Evolutionary conservation across 2,329 filamentous ascomycete genomes (phyloP).

Genomic region (Aureobasidium namibiae): DNA sequence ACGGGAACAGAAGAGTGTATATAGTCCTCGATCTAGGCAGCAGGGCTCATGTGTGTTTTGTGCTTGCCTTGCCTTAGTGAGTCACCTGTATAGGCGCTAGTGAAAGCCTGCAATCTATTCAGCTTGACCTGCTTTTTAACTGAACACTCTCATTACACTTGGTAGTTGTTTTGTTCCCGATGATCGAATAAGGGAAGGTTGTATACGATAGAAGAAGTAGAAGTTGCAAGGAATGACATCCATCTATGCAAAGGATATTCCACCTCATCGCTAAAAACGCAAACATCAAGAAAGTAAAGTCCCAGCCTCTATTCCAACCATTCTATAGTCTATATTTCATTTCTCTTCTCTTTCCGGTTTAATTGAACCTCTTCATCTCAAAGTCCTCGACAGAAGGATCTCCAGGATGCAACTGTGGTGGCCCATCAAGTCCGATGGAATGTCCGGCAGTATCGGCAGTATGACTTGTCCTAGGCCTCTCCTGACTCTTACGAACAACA

Average conservation of each 20-base stretch:
- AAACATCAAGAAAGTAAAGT: neutral
- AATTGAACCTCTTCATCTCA: slow-evolving; percentile 12
- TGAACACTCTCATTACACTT: too few relatives aligned
- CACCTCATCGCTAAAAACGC: neutral
- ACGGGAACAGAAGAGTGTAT: too few relatives aligned
- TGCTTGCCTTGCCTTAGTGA: too few relatives aligned
- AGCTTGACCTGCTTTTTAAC: too few relatives aligned
- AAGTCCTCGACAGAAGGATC: slow-evolving; percentile 12
- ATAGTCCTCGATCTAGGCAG: too few relatives aligned
- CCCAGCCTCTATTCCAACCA: neutral
- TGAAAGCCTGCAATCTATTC: too few relatives aligned
- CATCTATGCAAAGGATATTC: neutral
- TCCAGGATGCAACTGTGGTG: neutral
- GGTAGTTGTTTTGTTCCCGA: too few relatives aligned
- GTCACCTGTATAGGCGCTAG: too few relatives aligned
- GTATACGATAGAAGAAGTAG: neutral
- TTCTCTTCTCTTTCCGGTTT: neutral
- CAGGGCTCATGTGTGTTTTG: too few relatives aligned
- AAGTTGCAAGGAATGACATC: neutral
- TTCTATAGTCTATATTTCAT: neutral
- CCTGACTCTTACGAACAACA: slow-evolving; percentile 1
- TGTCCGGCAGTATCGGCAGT: neutral
- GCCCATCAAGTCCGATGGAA: neutral
- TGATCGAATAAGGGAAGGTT: too few relatives aligned
- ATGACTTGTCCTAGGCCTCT: neutral